phyloP scores from a whole-genome alignment of 768 basidiomycete species.

The Rhizopogon vulgaris region DNA sequence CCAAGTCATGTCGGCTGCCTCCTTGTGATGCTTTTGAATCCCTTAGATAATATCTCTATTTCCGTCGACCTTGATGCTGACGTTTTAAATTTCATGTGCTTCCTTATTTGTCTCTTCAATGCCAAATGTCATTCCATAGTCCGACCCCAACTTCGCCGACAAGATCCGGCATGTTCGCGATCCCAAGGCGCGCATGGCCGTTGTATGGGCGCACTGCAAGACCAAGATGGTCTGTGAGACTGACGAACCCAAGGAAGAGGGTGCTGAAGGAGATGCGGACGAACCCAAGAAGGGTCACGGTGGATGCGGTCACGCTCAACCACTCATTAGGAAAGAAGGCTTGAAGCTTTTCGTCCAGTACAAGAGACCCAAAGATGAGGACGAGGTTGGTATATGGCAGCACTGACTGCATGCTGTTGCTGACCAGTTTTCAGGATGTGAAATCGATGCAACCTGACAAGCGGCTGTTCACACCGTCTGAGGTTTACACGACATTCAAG shows the following conservation, averaged over 20 bases:
- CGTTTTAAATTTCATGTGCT: conserved; percentile 54
- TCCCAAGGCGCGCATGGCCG: conserved; percentile 80
- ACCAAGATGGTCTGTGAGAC: conserved; percentile 84
- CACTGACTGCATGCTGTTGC: background rate
- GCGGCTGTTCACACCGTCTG: conserved; percentile 73
- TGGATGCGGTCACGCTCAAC: conserved; percentile 94
- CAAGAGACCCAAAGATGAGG: conserved; percentile 91
- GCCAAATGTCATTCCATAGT: conserved; percentile 42
- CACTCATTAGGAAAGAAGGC: conserved; percentile 87
- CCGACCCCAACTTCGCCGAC: conserved; percentile 78
- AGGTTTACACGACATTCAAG: conserved; percentile 91
- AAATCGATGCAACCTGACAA: conserved; percentile 81
- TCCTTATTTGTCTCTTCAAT: conserved; percentile 17
- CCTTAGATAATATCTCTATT: conserved; percentile 19
- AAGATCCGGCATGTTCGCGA: conserved; percentile 84
- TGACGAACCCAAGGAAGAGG: conserved; percentile 85
- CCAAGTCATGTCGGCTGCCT: conserved; percentile 50
- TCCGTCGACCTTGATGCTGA: conserved; percentile 49
- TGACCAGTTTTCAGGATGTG: conserved; percentile 49
- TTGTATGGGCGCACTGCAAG: conserved; percentile 85
- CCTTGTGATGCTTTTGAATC: conserved; percentile 45
- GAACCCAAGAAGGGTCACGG: conserved; percentile 89
- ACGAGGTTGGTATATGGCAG: conserved; percentile 62
- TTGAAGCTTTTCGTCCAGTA: conserved; percentile 92
- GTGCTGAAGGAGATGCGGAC: conserved; percentile 52